Base-by-base conservation (phyloP, 2,329 filamentous ascomycete species). In the Fusarium sacchari region DNA sequence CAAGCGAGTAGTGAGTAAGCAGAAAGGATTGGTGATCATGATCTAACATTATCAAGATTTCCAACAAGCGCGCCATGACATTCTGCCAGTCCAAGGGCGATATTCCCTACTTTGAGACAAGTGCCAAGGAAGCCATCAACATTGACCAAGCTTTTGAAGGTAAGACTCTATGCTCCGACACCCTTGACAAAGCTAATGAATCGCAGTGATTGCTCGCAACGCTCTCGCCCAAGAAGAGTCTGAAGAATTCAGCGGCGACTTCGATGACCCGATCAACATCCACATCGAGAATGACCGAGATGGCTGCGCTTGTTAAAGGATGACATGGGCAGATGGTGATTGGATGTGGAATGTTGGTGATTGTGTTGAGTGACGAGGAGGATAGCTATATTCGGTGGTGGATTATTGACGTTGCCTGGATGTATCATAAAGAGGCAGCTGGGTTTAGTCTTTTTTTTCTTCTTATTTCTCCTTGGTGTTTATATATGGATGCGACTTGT, bases 41-140 rank as follows among this genome's bases (percentile, higher is more conserved):
- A 34, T 73, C 63, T 70, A 64, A 73, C 67, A 28, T 40, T 59
- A 15, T 37, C 8, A n/a, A 94, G 92, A 97, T 99, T 79, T 97
- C 94, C 36, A 95, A 93, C 79, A 98, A 98, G 89, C 90, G 96
- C 73, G 96, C 96, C 67, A 95, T 96, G 90, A 95, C 96, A 20
- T 99, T 98, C 83, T 99, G 96, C 84, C 95, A 98, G 83, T 97
- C 94, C 64, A 98, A 98, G 85, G 96, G 96, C 53, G 94, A 94
- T 68, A 98, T 99, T 75, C 96, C 96, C 24, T 99, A 99, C 84
- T 99, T 99, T 80, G 96, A 99, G 90, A 99, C 96, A 24, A 98
- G 95, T 84, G 96, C 96, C 69, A 99, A 99, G 87, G 96, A 99
- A 84, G 96, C 96, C 69, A 93, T 98, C 84, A 99, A 99, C 81